These are phyloP conservation scores for Cercis canadensis DNA, from an alignment of 306 rosid species.

Conservation along the genomic window DNA sequence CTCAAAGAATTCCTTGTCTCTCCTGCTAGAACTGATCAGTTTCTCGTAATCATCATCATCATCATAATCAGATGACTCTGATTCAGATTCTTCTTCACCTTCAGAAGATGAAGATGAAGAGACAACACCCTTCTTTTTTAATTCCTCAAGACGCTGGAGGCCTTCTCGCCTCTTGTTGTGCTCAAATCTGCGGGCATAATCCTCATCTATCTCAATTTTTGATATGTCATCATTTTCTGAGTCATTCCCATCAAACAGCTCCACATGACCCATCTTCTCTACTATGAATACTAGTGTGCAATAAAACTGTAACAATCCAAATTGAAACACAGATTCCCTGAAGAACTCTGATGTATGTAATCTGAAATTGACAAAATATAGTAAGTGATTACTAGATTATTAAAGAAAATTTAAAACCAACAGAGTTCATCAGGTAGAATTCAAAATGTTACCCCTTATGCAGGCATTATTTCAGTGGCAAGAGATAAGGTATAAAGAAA, in stretches of 20 bases:
- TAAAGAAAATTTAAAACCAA: neutral
- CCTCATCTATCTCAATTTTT: conserved; percentile 60
- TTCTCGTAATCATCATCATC: conserved; percentile 35
- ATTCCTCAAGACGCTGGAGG: conserved; percentile 77
- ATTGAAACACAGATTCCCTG: conserved; percentile 11
- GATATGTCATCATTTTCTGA: conserved; percentile 58
- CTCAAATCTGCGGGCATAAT: conserved; percentile 54
- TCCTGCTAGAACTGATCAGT: conserved; percentile 32
- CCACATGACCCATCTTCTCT: conserved; percentile 40
- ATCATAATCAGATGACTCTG: conserved; percentile 47
- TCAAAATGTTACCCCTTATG: neutral
- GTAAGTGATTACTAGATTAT: neutral
- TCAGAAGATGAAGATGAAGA: conserved; percentile 48
- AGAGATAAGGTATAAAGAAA: too few relatives aligned
- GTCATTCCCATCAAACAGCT: conserved; percentile 69
- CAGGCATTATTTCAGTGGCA: conserved; percentile 1
- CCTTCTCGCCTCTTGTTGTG: conserved; percentile 91
- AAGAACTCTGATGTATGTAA: conserved; percentile 10
- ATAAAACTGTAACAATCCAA: neutral
- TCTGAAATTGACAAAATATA: conserved; percentile 21
- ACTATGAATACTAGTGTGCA: neutral
- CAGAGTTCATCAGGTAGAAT: conserved; percentile 1
- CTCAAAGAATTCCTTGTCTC: conserved; percentile 58
- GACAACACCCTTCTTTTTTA: conserved; percentile 74
- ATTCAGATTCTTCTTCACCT: conserved; percentile 48